Base-by-base conservation (phyloP, 768 basidiomycete genomes). In the Suillus bovinus region DNA sequence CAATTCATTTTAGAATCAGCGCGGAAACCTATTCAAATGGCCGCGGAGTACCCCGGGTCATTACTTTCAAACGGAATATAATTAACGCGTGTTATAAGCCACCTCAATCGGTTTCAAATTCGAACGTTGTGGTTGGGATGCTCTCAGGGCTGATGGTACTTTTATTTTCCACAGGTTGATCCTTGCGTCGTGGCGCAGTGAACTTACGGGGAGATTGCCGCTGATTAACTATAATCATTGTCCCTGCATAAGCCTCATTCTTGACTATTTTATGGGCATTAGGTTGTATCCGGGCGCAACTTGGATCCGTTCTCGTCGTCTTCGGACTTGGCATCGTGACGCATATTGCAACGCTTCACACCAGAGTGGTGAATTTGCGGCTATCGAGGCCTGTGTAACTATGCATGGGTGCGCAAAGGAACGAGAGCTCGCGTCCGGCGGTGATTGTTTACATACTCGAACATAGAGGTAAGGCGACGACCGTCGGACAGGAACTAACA, bases 291-390 rank as follows among this genome's bases (percentile, higher is more conserved):
- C 14, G 24, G 47, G 27, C 16, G 27, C 10, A 17, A 31, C 29
- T 29, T 29, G 49, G 16, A 29, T 50, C 49, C 49, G 50, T n/a
- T 52, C 20, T 33, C 31, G 33, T 52, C 50, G 50, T 52, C 20
- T 13, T 52, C 20, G 29, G 50, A n/a, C 20, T 33, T 3, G 17
- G 31, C 20, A 52, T 52, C 31, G 20, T 33, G 50, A 52, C 31
- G 50, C 11, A n/a, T 3, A 31, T 33, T 52, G 50, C 50, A 52
- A 52, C 50, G 31, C 11, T 52, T 52, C 50, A 52, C 50, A 52
- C 29, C 20, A 13, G 29, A 31, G 29, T 17, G 50, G 29, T 31
- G 29, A 52, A 31, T n/a, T 31, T 5, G 29, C 29, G 50, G 50
- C 50, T 31, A 11, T 52, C 50, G 29, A 52, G 5, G 29, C 1